Base-by-base conservation (phyloP, 2,329 filamentous ascomycete species). In the Aspergillus sergii region DNA sequence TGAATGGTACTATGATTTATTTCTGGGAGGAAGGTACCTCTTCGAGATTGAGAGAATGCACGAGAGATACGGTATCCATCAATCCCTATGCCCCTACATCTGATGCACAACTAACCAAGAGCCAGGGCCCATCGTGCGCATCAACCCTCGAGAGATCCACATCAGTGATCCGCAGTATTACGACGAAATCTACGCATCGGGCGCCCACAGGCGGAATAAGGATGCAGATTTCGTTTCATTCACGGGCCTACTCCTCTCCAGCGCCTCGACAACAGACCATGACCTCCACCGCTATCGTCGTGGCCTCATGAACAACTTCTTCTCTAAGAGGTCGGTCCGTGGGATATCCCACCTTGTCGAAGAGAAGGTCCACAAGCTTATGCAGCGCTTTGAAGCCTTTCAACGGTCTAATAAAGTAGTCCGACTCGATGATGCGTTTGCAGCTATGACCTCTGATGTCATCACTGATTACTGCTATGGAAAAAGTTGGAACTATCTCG, bases 241-340 rank as follows among this genome's bases (percentile, higher is more conserved):
- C 16, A 64, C 66, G 8, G 64, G 61, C 4, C 41, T 64, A 3
- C 68, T 65, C 0, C 21, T 34, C 1, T 71, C 72, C 1, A 61
- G 68, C 7, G 61, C 79, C 8, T 62, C 73, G 6, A 83, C 80
- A 0, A 69, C 78, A n/a, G 66, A 72, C 9, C 77, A 81, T 61
- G 73, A 80, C 26, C 68, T 76, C 8, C 82, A 84, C 64, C 77
- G 79, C 2, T 69, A 75, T 21, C 78, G 82, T 3, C 78, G 82
- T 16, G 73, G 65, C 4, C 72, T 79, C 2, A 63, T 84, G 55
- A 80, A 76, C 60, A 75, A 72, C 0, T 83, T 81, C 70, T 84
- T 83, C 66, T 82, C 81, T 2, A 76, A 73, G 41, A 71, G 71
- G 12, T 75, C 77, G 9, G 74, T 83, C 23, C 63, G 69, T 7